Evolutionary conservation across 352 stramenopile species (phyloP), one percentile per base, ranked within the genome.

Genomic region (Phytophthora lateralis): DNA sequence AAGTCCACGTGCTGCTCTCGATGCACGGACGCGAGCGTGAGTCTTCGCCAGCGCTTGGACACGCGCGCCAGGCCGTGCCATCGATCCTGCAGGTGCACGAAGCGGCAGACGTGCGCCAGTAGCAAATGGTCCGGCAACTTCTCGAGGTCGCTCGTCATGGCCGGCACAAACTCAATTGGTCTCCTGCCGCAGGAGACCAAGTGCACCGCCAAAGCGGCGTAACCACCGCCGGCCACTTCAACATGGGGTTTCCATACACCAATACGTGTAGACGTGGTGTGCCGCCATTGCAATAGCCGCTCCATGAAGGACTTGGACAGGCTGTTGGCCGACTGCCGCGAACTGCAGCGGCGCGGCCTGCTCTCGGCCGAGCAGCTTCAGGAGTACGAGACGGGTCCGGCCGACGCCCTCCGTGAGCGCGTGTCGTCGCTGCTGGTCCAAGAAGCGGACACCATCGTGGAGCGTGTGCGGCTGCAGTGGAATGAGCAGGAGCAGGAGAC

Each of bases 11-110:
- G 54, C 30, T 42, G 46, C 35, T 87, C 76, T 5, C 52, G 55
- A 50, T 87, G 74, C 56, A 89, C 73, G 0, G 84, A 93, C 14
- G 69, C 60, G 61, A 89, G 71, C 29, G 80, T 71, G 27, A 93
- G 71, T 6, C 37, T 68, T 24, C 73, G 62, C 82, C 82, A 91
- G n/a, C 70, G 66, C 20, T 63, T 75, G 15, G 84, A 91, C 2
- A 89, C 84, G 1, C 63, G 66, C 21, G 75, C 60, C 12, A 93
- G 60, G 11, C 66, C 49, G 34, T 80, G 63, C 75, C 79, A 88
- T 4, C 85, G 82, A 29, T 90, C 79, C 21, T 76, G 69, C 11
- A 91, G 56, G 29, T 75, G 60, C 50, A 93, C 64, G 41, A 90
- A 88, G 35, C 64, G 34, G 54, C 80, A 89, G 24, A 91, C 59